These are phyloP conservation scores for Xylaria sp. DNA, from an alignment of 2,329 filamentous ascomycete genomes.

Conservation along the genomic window DNA sequence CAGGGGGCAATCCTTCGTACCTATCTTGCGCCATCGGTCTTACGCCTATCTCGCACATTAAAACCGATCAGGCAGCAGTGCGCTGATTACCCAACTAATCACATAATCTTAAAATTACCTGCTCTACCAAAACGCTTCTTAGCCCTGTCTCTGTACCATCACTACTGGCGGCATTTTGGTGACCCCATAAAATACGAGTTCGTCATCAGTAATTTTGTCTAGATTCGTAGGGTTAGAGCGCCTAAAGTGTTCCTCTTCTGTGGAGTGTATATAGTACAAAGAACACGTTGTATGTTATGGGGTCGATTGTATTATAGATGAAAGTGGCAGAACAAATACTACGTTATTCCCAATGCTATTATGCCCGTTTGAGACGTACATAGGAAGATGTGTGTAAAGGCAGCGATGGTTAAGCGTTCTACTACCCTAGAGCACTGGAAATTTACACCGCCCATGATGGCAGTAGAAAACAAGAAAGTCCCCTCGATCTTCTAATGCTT, in stretches of 20 bases:
- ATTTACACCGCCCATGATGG: neutral
- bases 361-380: neutral
- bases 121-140: too few relatives aligned
- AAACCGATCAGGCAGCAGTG: too few relatives aligned
- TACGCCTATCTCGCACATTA: neutral
- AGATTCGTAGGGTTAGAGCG: neutral
- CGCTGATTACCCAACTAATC: too few relatives aligned
- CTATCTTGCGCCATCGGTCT: too few relatives aligned
- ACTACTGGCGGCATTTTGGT: neutral
- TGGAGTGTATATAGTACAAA: neutral
- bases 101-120: too few relatives aligned
- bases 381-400: neutral
- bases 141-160: neutral
- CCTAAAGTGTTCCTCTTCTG: neutral
- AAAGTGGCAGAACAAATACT: neutral
- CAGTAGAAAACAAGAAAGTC: neutral
- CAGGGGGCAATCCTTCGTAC: neutral
- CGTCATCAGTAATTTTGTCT: neutral
- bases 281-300: neutral
- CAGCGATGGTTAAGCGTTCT: neutral
- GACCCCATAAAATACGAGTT: neutral
- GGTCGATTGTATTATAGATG: neutral
- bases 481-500: neutral
- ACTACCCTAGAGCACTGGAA: neutral
- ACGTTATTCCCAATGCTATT: neutral